A percentile compares a stretch with the other conserved stretches of the same genome.
Conservation (phyloP, 768 basidiomycete species). For the Hypholoma fasciculare region DNA sequence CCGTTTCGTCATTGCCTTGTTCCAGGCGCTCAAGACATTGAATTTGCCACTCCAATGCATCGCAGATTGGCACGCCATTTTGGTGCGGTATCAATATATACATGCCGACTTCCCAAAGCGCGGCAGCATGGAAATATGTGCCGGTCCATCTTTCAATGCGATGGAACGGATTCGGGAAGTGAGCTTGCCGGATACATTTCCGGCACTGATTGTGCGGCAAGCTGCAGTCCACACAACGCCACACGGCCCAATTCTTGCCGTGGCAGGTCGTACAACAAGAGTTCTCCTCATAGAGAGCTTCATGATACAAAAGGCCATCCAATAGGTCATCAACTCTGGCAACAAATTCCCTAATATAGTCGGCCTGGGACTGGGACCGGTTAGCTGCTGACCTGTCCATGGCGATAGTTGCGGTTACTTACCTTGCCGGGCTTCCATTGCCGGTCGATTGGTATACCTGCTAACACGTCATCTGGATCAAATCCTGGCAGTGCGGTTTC, state of each 20-base stretch:
- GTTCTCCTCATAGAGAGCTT: neutral
- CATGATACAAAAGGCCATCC: neutral
- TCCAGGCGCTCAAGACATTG: neutral
- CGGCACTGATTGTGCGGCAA: neutral
- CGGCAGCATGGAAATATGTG: neutral
- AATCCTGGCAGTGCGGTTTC: too few species aligned
- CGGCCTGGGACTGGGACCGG: neutral
- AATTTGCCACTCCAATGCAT: neutral
- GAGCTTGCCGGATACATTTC: conserved; percentile 6
- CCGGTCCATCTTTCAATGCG: conserved; percentile 12
- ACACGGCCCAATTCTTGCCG: neutral
- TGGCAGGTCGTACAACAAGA: neutral
- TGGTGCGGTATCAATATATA: conserved; percentile 6
- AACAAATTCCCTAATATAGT: neutral
- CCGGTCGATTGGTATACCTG: too few species aligned
- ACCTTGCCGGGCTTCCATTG: too few species aligned
- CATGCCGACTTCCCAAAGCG: conserved; percentile 10
- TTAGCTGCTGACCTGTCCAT: too few species aligned
- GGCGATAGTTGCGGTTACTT: too few species aligned
- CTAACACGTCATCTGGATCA: too few species aligned
- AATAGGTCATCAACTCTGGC: neutral
- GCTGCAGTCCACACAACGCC: conserved; percentile 14
- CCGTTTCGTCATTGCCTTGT: neutral
- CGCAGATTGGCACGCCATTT: neutral
- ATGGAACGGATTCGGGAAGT: conserved; percentile 9